Evolutionary conservation across 805 yeast genomes (phyloP).

Genomic region (Wickerhamiella brachini): DNA sequence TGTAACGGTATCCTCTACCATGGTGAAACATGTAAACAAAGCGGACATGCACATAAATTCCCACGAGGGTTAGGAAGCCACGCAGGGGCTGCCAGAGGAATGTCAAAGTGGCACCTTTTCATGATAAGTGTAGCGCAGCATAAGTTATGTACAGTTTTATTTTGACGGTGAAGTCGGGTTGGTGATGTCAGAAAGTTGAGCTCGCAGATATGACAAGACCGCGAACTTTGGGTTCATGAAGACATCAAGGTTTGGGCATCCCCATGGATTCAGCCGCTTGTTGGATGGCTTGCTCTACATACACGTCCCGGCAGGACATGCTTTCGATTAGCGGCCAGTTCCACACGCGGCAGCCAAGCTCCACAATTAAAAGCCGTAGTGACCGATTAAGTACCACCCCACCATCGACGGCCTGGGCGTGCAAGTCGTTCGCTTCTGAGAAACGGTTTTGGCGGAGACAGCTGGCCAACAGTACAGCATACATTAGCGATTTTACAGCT

Average conservation of each 20-base stretch:
- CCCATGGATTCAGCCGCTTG: neutral
- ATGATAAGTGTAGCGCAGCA: no score
- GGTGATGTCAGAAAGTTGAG: no score
- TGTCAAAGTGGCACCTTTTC: no score
- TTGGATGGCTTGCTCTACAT: neutral
- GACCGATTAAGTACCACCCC: neutral
- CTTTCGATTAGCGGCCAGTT: neutral
- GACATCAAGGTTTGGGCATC: no score
- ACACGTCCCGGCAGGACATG: neutral
- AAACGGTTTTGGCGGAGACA: neutral
- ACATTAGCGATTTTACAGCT: conserved; percentile 14
- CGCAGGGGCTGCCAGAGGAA: no score
- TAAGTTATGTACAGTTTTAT: no score
- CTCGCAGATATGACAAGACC: no score
- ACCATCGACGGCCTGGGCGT: neutral
- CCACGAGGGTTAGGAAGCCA: neutral
- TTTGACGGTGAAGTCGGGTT: no score
- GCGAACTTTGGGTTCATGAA: no score
- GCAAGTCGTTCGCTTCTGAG: neutral
- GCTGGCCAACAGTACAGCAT: conserved; percentile 15
- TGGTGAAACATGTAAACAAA: neutral
- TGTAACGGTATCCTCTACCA: neutral
- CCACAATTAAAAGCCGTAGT: neutral
- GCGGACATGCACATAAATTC: neutral
- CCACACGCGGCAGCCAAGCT: neutral